Conservation (phyloP, 1,284 basidiomycete species). For the Marasmius tenuissimus region DNA sequence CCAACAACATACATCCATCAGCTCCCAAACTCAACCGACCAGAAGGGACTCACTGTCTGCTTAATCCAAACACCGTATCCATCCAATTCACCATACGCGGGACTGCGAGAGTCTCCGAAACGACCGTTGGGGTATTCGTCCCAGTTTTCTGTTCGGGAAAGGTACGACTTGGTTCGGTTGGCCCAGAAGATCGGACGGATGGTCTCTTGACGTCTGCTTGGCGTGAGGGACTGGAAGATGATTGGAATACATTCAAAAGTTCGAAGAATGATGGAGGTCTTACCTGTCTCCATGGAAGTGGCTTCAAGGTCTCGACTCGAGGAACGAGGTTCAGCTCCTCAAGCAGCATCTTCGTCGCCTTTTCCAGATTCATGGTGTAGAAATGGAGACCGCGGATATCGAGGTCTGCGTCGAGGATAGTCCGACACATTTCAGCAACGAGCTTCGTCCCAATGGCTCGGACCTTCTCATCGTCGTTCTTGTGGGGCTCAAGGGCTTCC, state of each 20-base stretch:
- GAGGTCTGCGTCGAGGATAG: slow-evolving; percentile 75
- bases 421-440: slow-evolving; percentile 86
- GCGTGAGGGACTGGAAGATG: slow-evolving; percentile 73
- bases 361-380: slow-evolving; percentile 98
- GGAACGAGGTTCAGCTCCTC: slow-evolving; percentile 86
- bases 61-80: slow-evolving; percentile 90
- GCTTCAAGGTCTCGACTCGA: slow-evolving; percentile 83
- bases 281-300: slow-evolving; percentile 91
- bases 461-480: slow-evolving; percentile 91
- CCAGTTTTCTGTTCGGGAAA: slow-evolving; percentile 94
- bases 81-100: slow-evolving; percentile 97
- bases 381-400: slow-evolving; percentile 91
- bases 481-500: slow-evolving; percentile 85
- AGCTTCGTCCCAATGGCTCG: slow-evolving; percentile 86
- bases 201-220: slow-evolving; percentile 82
- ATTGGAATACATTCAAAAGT: slow-evolving; percentile 3
- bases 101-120: slow-evolving; percentile 95
- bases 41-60: slow-evolving; percentile 59
- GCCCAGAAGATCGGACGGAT: slow-evolving; percentile 97
- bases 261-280: slow-evolving; percentile 12
- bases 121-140: slow-evolving; percentile 99
- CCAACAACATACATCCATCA: slow-evolving; percentile 10
- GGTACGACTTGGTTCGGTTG: slow-evolving; percentile 88
- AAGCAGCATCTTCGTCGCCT: slow-evolving; percentile 89
- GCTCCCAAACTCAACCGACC: background rate